Evolutionary conservation across 2,329 filamentous ascomycete species (phyloP).

Genomic region (Cladophialophora immunda): DNA sequence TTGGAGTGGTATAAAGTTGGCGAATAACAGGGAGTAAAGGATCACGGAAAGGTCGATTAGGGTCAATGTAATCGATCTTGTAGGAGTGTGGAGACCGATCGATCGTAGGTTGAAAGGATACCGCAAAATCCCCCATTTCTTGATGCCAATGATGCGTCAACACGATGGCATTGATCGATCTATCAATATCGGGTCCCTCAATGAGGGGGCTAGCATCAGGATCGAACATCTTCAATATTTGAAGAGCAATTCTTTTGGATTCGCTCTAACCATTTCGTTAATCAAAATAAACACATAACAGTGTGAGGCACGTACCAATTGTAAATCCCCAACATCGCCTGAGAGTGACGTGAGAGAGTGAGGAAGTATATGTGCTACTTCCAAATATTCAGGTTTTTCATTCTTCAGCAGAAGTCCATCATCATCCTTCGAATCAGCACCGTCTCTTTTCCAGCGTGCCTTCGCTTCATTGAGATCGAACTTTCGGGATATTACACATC

Average conservation of each 20-base stretch:
- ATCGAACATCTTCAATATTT: constrained; percentile 25
- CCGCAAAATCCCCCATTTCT: neutral
- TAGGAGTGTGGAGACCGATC: constrained; percentile 31
- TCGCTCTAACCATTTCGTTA: constrained; percentile 7
- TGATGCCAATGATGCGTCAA: constrained; percentile 16
- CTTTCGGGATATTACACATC: constrained; percentile 32
- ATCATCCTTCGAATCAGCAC: constrained; percentile 36
- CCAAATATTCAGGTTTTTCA: constrained; percentile 36
- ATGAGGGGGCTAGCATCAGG: constrained; percentile 14
- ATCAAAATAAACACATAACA: neutral
- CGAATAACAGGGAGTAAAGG: constrained; percentile 38
- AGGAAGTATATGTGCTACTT: constrained; percentile 42
- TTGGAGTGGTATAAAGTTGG: constrained; percentile 39
- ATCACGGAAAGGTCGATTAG: constrained; percentile 20
- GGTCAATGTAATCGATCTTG: constrained; percentile 31
- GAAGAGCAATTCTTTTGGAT: constrained; percentile 20
- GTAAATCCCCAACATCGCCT: constrained; percentile 4
- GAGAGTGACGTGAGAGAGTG: constrained; percentile 35
- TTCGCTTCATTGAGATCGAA: constrained; percentile 25
- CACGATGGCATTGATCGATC: constrained; percentile 17
- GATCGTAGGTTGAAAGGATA: constrained; percentile 15
- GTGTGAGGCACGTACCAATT: constrained; percentile 19
- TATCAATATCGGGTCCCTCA: constrained; percentile 17
- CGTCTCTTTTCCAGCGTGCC: constrained; percentile 9
- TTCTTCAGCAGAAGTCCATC: constrained; percentile 35